phyloP scores from a whole-genome alignment of 495 filamentous ascomycete species.

The Copromyces sp. region DNA sequence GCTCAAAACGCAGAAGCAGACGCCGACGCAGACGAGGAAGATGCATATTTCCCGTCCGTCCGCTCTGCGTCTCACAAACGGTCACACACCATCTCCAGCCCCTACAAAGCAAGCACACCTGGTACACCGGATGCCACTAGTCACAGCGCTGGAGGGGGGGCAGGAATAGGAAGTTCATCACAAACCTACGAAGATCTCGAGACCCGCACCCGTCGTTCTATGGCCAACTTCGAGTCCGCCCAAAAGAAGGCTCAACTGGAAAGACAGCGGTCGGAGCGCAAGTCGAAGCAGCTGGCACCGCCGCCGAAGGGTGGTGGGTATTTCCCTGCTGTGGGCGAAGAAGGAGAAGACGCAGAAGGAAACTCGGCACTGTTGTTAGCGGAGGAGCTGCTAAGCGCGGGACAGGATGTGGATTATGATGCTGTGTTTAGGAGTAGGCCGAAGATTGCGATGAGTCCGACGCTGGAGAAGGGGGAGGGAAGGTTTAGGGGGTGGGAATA shows the following conservation, averaged over 20 bases:
- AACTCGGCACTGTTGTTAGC: conserved; percentile 18
- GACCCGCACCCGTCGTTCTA: conserved; percentile 72
- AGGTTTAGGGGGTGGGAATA: neutral
- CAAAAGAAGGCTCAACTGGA: conserved; percentile 45
- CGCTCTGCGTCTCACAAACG: conserved; percentile 13
- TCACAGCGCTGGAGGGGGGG: neutral
- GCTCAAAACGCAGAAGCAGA: conserved; percentile 11
- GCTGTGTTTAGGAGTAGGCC: conserved; percentile 81
- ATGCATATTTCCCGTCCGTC: neutral
- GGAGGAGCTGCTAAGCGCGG: conserved; percentile 26
- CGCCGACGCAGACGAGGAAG: conserved; percentile 19
- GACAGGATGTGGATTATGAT: conserved; percentile 71
- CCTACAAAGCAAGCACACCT: neutral
- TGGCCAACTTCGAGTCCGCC: conserved; percentile 52
- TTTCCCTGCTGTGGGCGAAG: conserved; percentile 34
- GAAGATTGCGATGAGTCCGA: conserved; percentile 68
- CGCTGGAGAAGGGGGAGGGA: conserved; percentile 31
- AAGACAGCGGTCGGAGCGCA: conserved; percentile 42
- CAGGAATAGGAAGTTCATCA: neutral
- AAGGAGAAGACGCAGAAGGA: conserved; percentile 5
- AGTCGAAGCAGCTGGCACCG: conserved; percentile 24
- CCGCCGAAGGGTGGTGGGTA: conserved; percentile 12
- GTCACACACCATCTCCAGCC: conserved; percentile 14
- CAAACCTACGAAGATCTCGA: conserved; percentile 42
- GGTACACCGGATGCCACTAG: neutral